Conservation (phyloP, 2,329 filamentous ascomycete species). For the Lecanoromycetidae sp. region DNA sequence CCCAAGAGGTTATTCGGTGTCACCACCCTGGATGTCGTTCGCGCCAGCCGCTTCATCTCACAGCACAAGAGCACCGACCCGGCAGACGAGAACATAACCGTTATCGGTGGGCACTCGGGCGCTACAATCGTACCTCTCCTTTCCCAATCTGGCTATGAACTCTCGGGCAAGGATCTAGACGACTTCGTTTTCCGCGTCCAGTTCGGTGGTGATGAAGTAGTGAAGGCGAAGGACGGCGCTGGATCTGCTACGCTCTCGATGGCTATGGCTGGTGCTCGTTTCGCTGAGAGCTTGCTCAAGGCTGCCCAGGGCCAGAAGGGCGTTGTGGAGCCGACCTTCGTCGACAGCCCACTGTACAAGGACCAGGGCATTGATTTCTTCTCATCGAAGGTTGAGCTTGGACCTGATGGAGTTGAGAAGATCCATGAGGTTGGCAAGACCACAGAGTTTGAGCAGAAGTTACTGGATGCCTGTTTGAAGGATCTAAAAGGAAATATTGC, state of each 20-base stretch:
- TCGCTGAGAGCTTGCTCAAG: conserved; percentile 86
- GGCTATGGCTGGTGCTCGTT: conserved; percentile 82
- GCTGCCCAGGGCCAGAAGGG: conserved; percentile 88
- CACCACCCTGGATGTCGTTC: conserved; percentile 97
- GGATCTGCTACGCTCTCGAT: conserved; percentile 97
- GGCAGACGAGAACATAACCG: conserved; percentile 83
- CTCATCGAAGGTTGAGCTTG: conserved; percentile 86
- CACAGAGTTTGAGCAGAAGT: conserved; percentile 74
- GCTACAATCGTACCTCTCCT: conserved; percentile 97
- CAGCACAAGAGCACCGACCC: conserved; percentile 87
- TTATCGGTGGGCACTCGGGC: conserved; percentile 93
- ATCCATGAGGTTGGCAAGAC: conserved; percentile 78
- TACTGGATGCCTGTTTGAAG: conserved; percentile 70
- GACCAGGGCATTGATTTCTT: conserved; percentile 97
- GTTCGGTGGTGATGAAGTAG: conserved; percentile 98
- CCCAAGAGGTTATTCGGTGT: conserved; percentile 98
- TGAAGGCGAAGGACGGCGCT: conserved; percentile 96
- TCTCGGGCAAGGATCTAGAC: conserved; percentile 61
- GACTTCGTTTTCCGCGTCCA: conserved; percentile 87
- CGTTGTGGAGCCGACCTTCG: conserved; percentile 89
- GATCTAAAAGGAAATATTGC: conserved; percentile 68
- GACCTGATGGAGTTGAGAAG: conserved; percentile 90
- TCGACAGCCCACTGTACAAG: conserved; percentile 96
- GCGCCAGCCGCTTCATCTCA: conserved; percentile 93
- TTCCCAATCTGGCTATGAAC: conserved; percentile 81